Base-by-base conservation (phyloP, 2,329 filamentous ascomycete genomes). In the Fusarium brevicatenulatum region DNA sequence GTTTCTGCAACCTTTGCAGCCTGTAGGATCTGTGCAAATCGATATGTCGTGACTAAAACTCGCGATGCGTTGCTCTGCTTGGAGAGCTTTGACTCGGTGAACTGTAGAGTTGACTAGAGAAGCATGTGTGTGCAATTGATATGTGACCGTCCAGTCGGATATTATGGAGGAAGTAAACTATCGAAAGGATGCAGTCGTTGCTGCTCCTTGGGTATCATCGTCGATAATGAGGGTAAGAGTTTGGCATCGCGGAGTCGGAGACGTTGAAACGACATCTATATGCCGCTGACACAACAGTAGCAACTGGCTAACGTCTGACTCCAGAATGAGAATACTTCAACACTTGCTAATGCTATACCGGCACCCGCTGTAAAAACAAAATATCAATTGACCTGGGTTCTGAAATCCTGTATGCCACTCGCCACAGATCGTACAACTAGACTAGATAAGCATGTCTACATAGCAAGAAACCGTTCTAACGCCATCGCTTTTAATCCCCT, bases 401-500 rank as follows among this genome's bases (percentile, higher is more conserved):
- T 61, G 63, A 43, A 46, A 54, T 71, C 42, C 43, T 61, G 53
- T 40, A 64, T 66, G 53, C 50, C 53, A 58, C 37, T 53, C 64
- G 28, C 50, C 52, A 49, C 53, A 54, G 42, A 46, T 56, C 46
- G 53, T 64, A 62, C 55, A 66, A 47, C 28, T 62, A 67, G 54
- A 57, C 54, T 68, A 47, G 49, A 66, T 66, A 66, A 59, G 52
- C 42, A 64, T 56, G 66, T 60, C 74, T 63, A 65, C 56, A 72
- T 69, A 68, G 49, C 74, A 72, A 74, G 55, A 77, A 74, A 72
- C 76, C 63, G 52, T 76, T 76, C 61, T 68, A 79, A 73, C 78
- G 78, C 78, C 78, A 62, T 79, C 78, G 78, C 78, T 79, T 76
- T 77, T 71, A 46, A 47, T 66, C 58, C 64, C 57, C 71, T 63